Conservation (phyloP, 1,284 basidiomycete species). For the Chondrostereum purpureum region DNA sequence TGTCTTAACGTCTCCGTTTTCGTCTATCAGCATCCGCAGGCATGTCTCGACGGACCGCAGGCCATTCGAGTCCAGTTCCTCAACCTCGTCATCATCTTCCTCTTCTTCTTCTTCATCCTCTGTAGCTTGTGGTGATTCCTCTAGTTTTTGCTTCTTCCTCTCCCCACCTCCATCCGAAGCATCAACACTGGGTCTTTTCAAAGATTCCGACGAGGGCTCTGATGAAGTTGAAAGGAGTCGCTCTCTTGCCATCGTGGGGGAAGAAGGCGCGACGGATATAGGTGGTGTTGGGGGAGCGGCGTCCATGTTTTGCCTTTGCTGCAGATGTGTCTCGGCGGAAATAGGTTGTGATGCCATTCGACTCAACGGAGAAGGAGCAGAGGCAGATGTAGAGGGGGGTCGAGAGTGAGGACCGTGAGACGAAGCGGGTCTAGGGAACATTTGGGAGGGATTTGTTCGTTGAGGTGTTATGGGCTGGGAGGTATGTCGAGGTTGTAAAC, state of each 20-base stretch:
- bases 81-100: constrained; percentile 5
- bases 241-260: not conserved
- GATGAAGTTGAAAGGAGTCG: too few relatives aligned
- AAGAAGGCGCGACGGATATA: not conserved
- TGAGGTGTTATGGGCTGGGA: not conserved
- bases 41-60: constrained; percentile 35
- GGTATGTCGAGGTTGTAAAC: not conserved
- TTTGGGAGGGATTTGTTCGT: not conserved
- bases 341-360: not conserved
- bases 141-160: too few relatives aligned
- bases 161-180: too few relatives aligned
- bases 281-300: not conserved
- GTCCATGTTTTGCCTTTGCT: too few relatives aligned
- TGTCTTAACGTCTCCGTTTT: constrained; percentile 28
- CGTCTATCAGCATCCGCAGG: constrained; percentile 38
- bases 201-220: not conserved
- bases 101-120: not conserved
- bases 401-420: not conserved
- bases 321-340: too few relatives aligned
- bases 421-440: not conserved
- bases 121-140: too few relatives aligned
- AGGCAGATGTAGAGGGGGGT: not conserved
- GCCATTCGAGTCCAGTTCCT: constrained; percentile 20
- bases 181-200: not conserved
- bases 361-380: not conserved